Conservation (phyloP, 2,329 filamentous ascomycete genomes). For the Cercospora zeina region DNA sequence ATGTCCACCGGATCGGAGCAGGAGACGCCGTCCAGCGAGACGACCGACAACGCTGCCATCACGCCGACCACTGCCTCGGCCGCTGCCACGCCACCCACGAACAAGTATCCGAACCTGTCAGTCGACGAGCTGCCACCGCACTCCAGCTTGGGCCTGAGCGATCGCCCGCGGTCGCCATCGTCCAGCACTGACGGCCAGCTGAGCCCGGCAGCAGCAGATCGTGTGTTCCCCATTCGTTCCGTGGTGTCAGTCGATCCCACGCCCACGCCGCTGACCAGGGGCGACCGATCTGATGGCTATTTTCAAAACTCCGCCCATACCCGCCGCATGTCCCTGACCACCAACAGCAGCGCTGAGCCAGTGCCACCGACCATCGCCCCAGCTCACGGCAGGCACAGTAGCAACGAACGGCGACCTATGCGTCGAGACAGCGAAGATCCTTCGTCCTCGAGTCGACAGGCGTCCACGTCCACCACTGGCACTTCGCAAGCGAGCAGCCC, state of each 20-base stretch:
- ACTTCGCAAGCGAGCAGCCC: conserved; percentile 15
- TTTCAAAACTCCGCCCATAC: conserved; percentile 37
- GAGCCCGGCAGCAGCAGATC: conserved; percentile 53
- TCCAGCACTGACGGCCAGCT: conserved; percentile 34
- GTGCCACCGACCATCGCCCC: neutral
- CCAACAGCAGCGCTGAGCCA: neutral
- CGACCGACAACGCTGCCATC: conserved; percentile 6
- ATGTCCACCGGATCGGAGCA: conserved; percentile 3
- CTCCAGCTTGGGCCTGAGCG: conserved; percentile 4
- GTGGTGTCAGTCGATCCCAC: conserved; percentile 68
- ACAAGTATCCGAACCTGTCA: conserved; percentile 18
- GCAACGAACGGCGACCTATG: conserved; percentile 13
- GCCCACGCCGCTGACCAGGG: conserved; percentile 37
- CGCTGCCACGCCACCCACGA: conserved; percentile 6
- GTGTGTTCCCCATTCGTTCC: conserved; percentile 81
- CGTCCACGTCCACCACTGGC: conserved; percentile 23
- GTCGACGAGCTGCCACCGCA: conserved; percentile 14
- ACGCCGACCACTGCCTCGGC: neutral
- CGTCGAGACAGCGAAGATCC: conserved; percentile 11
- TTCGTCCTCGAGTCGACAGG: conserved; percentile 16
- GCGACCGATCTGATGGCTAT: conserved; percentile 39
- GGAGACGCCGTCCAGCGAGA: conserved; percentile 13
- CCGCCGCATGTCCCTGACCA: conserved; percentile 25
- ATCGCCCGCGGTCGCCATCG: conserved; percentile 14
- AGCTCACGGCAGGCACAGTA: conserved; percentile 19